These are phyloP conservation scores for Rhododendron griersonianum DNA, from an alignment of 148 eudicot genomes.

Conservation along the genomic window DNA sequence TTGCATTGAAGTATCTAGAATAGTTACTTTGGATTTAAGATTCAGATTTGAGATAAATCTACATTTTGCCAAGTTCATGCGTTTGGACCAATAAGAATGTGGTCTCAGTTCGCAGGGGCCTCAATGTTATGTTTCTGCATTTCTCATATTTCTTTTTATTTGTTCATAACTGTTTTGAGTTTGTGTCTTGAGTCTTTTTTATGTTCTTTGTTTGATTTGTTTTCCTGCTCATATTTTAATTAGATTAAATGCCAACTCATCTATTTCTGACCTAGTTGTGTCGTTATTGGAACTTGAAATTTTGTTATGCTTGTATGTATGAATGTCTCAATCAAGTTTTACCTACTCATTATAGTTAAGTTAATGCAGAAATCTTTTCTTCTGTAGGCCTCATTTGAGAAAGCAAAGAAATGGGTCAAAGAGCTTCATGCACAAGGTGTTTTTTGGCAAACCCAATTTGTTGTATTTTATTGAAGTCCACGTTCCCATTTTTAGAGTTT, in stretches of 20 bases:
- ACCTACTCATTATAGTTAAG: neutral
- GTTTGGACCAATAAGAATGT: neutral
- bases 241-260: neutral
- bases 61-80: neutral
- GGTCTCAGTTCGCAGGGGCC: neutral
- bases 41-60: neutral
- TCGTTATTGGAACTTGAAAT: neutral
- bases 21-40: neutral
- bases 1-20: neutral
- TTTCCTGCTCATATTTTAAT: neutral
- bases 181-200: neutral
- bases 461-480: neutral
- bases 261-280: neutral
- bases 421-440: constrained; percentile 23
- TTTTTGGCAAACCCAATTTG: neutral
- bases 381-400: constrained; percentile 16
- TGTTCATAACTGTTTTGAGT: neutral
- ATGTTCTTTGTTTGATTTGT: neutral
- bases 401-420: constrained; percentile 24
- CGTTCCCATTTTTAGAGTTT: neutral
- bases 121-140: neutral
- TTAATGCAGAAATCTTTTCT: neutral
- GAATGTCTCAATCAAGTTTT: neutral
- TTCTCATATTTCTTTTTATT: neutral
- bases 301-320: neutral